Evolutionary conservation across 257 asterid species (phyloP).

Genomic region (Nemophila menziesii): DNA sequence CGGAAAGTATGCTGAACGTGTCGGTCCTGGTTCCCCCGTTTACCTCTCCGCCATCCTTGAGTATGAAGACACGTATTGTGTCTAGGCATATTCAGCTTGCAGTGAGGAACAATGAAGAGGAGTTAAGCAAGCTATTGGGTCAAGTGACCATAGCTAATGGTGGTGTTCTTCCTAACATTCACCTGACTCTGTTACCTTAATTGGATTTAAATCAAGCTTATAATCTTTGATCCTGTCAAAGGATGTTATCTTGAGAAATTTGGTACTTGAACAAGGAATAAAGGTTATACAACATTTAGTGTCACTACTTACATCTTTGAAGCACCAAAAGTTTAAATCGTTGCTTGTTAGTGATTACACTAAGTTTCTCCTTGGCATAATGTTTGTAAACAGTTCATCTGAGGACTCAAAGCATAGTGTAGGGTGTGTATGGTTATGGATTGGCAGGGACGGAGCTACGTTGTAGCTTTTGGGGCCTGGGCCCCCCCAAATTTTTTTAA

Average conservation of each 20-base stretch:
- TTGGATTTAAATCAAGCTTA: slow-evolving; percentile 44
- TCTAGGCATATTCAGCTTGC: slow-evolving; percentile 20
- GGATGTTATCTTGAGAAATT: no score
- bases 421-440: no score
- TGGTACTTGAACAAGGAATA: slow-evolving; percentile 14
- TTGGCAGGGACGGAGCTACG: no score
- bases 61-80: slow-evolving; percentile 15
- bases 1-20: slow-evolving; percentile 16
- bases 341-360: no score
- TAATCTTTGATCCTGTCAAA: no score
- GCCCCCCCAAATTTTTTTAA: no score
- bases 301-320: slow-evolving; percentile 50
- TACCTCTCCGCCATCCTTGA: slow-evolving; percentile 17
- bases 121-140: slow-evolving; percentile 18
- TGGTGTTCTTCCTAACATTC: slow-evolving; percentile 17
- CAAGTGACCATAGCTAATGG: slow-evolving; percentile 18
- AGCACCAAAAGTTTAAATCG: no score
- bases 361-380: slow-evolving; percentile 38
- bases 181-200: slow-evolving; percentile 13
- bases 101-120: slow-evolving; percentile 18
- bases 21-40: slow-evolving; percentile 16
- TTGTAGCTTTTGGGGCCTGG: no score
- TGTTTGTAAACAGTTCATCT: slow-evolving; percentile 32
- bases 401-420: slow-evolving; percentile 23
- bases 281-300: slow-evolving; percentile 24